A percentile compares a stretch with the other conserved stretches of the same genome.
Conservation (phyloP, 2,329 filamentous ascomycete species). For the Dothistroma pini region DNA sequence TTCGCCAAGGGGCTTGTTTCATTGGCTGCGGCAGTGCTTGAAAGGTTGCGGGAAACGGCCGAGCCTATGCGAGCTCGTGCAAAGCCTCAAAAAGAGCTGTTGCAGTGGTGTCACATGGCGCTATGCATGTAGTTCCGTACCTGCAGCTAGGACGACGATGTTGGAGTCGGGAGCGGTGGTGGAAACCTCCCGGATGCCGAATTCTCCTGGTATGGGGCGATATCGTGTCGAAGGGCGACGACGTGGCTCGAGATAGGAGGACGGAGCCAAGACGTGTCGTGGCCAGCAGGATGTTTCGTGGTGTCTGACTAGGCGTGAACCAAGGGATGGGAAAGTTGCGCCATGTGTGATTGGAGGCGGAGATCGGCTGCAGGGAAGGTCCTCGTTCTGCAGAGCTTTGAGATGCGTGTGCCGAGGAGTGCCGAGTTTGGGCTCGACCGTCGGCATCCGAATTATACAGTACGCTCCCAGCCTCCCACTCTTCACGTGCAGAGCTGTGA, state of each 20-base stretch:
- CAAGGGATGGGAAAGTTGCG: not conserved
- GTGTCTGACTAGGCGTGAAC: conserved; percentile 1
- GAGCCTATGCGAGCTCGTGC: not conserved
- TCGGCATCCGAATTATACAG: not conserved
- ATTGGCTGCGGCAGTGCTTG: not conserved
- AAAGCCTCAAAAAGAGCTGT: not conserved
- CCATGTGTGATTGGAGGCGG: not conserved
- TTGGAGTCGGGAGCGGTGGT: not conserved
- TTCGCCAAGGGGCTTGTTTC: not conserved
- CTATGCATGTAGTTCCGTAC: conserved; percentile 2
- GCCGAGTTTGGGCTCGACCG: not conserved
- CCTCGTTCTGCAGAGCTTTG: not conserved
- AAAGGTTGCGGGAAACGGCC: not conserved
- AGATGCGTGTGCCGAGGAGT: not conserved
- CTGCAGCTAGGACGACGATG: not conserved
- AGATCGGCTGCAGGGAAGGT: not conserved
- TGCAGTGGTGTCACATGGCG: not conserved
- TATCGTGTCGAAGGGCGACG: not conserved
- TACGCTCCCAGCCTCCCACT: too few species aligned
- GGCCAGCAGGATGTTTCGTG: not conserved
- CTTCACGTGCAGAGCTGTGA: not conserved
- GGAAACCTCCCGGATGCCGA: not conserved
- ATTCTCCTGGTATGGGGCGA: not conserved
- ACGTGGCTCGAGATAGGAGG: not conserved
- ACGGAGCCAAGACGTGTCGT: not conserved